Evolutionary conservation across 1,284 basidiomycete genomes (phyloP), one percentile per base, ranked within the genome.

Genomic region (Ganoderma boninense): DNA sequence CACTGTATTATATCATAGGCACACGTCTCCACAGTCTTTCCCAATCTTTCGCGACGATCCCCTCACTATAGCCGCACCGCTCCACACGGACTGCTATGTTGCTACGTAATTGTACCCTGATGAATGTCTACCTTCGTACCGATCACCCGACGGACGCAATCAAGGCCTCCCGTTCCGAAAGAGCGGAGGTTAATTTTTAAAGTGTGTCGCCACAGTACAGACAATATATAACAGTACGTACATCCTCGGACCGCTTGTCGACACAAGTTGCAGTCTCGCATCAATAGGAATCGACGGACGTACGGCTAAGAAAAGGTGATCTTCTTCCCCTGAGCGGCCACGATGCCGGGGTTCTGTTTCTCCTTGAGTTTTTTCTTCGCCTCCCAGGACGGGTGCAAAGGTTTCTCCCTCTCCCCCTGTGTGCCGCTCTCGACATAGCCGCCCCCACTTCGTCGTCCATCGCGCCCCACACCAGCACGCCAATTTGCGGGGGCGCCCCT

Each of bases 351-450:
- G 65, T 82, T 84, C 70, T 87, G 82, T 80, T 86, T 89, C 81
- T 93, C 91, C 79, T 93, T 94, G 70, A 93, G 81, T 78, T 89
- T 89, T 80, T 86, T 87, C 82, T 97, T 97, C 4, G 96, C 96
- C 81, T 95, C 94, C 96, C 97, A 98, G 23, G 95, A 96, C 2
- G 96, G 97, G 83, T 98, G 97, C 68, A 97, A 75, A 40, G 87
- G 84, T 72, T 77, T 78, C 35, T 78, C 79, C 82, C 85, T 78
- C 35, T 78, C 79, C 82, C 85, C 67, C 82, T 20, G 80, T 77
- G 63, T 49, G 23, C 64, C 64, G 59, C 49, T 62, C 44, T 42
- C 64, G 54, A 38, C 52, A 52, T 57, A 57, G 32, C 54, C 61
- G 29, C 65, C 43, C n/a, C 52, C 67, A n/a, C 63, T 4, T 13